Percentiles rank a stretch among this genome's conserved stretches.
phyloP scores from a whole-genome alignment of 2,329 filamentous ascomycete species.

The Neospermospora avenae region DNA sequence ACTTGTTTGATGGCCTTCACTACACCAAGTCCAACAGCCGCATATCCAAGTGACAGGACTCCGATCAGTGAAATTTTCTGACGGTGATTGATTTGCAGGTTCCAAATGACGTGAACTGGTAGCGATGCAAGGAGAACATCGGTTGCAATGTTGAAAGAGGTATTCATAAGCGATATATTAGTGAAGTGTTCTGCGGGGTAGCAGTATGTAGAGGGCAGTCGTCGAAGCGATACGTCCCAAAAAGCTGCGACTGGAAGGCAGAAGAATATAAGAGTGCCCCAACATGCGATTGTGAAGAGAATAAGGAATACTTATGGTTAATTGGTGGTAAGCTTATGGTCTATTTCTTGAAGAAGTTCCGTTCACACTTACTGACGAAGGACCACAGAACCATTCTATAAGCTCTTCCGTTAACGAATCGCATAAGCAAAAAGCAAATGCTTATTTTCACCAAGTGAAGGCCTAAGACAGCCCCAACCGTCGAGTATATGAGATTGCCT shows the following conservation, averaged over 20 bases:
- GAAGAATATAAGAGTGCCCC: conserved; percentile 16
- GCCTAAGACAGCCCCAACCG: background rate
- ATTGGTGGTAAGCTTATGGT: background rate
- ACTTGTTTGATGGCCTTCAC: conserved; percentile 5
- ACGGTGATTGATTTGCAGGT: conserved; percentile 39
- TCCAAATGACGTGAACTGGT: conserved; percentile 41
- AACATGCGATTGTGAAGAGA: conserved; percentile 10
- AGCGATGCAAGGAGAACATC: conserved; percentile 41
- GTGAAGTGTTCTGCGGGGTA: conserved; percentile 1
- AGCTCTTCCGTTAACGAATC: background rate
- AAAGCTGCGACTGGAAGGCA: background rate
- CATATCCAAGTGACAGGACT: conserved; percentile 38
- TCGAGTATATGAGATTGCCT: conserved; percentile 5
- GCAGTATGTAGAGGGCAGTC: background rate
- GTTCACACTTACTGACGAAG: background rate
- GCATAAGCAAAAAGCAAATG: conserved; percentile 3
- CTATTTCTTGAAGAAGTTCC: background rate
- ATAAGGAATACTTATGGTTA: conserved; percentile 12
- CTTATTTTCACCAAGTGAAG: conserved; percentile 1
- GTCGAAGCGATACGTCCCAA: conserved; percentile 26
- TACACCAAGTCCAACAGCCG: background rate
- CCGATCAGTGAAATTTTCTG: conserved; percentile 38
- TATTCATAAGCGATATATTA: conserved; percentile 6
- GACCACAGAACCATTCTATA: background rate
- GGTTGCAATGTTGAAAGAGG: conserved; percentile 33